Percentiles rank a stretch among this genome's conserved stretches.
phyloP scores from a whole-genome alignment of 352 stramenopile species.

The Globisporangium okanoganense region DNA sequence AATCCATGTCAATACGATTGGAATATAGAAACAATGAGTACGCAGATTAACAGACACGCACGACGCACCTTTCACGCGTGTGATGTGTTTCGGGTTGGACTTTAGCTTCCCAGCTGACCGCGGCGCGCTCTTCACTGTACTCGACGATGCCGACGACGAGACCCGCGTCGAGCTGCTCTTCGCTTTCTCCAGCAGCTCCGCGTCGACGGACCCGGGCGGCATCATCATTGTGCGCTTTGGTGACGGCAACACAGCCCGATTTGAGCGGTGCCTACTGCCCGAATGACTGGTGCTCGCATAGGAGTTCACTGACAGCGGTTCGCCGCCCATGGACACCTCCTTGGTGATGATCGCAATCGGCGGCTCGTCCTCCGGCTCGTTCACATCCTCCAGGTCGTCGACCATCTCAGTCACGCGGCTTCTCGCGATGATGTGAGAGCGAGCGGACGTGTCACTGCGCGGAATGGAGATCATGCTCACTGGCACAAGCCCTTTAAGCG shows the following conservation, averaged over 20 bases:
- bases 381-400: slow-evolving; percentile 9
- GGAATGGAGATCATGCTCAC: slow-evolving; percentile 17
- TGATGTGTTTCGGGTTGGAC: slow-evolving; percentile 21
- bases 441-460: slow-evolving; percentile 13
- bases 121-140: background rate
- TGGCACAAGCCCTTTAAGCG: slow-evolving; percentile 20
- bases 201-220: slow-evolving; percentile 6
- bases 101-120: slow-evolving; percentile 11
- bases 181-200: slow-evolving; percentile 11
- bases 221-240: slow-evolving; percentile 5
- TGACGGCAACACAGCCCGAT: background rate
- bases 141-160: slow-evolving; percentile 2
- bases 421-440: slow-evolving; percentile 19
- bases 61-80: slow-evolving; percentile 18
- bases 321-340: slow-evolving; percentile 1
- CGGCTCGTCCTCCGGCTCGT: slow-evolving; percentile 16
- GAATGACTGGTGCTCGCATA: background rate
- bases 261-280: slow-evolving; percentile 10
- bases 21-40: background rate
- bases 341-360: slow-evolving; percentile 14
- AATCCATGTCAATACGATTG: slow-evolving; percentile 4
- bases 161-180: slow-evolving; percentile 13
- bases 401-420: slow-evolving; percentile 12
- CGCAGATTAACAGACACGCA: background rate
- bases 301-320: background rate